Evolutionary conservation across 352 stramenopile genomes (phyloP), one percentile per base, ranked within the genome.

Genomic region (Phytophthora pisi): DNA sequence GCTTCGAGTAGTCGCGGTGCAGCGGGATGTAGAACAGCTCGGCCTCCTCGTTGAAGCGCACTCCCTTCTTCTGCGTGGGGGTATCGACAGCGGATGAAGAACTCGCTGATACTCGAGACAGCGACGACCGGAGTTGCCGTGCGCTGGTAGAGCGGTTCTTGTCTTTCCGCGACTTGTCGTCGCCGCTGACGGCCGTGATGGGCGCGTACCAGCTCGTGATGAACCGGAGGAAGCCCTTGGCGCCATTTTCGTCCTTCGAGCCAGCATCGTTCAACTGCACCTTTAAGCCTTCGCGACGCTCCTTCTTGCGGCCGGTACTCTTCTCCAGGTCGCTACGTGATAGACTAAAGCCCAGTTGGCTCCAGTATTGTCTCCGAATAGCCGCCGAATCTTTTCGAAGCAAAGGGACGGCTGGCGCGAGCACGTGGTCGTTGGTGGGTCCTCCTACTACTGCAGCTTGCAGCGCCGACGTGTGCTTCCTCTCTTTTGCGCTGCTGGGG

Each of bases 21-120:
- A 95, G 57, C 9, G 88, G 88, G 49, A 96, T 96, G 72, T 94
- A 93, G 64, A 93, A 95, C 61, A 96, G 58, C 73, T 94, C 86
- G 47, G 88, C 88, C 57, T 95, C 80, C 57, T 96, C 83, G 18
- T 79, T 75, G 51, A 96, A 95, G 0, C 64, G 74, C 38, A 96
- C 78, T n/a, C 67, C 58, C 42, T 82, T 86, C 36, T 77, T 77
- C 3, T 55, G 56, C 2, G 63, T 57, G 4, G 63, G 66, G 5
- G 46, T 13, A 8, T 61, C 53, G 38, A 50, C 52, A 13, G 49
- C 42, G 31, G 15, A 66, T 13, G 61, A 71, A 31, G 64, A 69
- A n/a, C 50, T 57, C 10, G 51, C 50, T 18, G 74, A 78, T 23
- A 60, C 15, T 24, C 64, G 64, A 8, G 68, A 74, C 13, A 72